Base-by-base conservation (phyloP, 164 flowering plant genomes). In the Tetrastigma voinierianum region DNA sequence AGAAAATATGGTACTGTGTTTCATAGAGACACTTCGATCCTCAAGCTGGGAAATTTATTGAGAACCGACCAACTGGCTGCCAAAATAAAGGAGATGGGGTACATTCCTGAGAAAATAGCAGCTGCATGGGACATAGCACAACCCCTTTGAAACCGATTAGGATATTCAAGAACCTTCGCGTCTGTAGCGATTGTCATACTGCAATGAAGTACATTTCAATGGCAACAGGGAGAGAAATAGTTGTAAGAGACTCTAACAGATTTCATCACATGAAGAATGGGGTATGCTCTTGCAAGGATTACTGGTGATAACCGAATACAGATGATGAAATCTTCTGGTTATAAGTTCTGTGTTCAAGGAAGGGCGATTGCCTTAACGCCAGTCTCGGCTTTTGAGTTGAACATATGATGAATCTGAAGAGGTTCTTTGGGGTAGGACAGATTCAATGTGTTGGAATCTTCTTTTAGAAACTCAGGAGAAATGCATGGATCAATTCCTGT, bases 161-260 rank as follows among this genome's bases (percentile, higher is more conserved):
- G 67, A 75, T 91, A 21, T 84, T 89, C 15, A 91, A 91, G 80
- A 89, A 91, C 64, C 85, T 91, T 0, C 83, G 96, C 0, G 89
- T 1, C 89, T 96, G 67, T 93, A n/a, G 90, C 46, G 96, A 91
- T 69, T 91, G 97, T 59, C 97, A 91, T 69, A 76, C 60, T 49
- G 91, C 88, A 10, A 82, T 89, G 58, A 87, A 89, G 48, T 87
- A 75, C 69, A 77, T 82, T 51, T 85, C 97, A 0, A 21, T 68
- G 61, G 80, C 76, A 11, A 72, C 81, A 0, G 77, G 81, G 20
- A 80, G 96, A 67, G 90, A 86, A 69, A 88, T 91, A 13, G 75
- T 91, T 20, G 70, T 91, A 16, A 85, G 96, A 64, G 97, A 91
- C 67, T 82, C 89, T 0, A 85, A 81, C 55, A 74, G 97, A 57